Evolutionary conservation across 306 rosid genomes (phyloP), one percentile per base, ranked within the genome.

Genomic region (Bauhinia variegata): DNA sequence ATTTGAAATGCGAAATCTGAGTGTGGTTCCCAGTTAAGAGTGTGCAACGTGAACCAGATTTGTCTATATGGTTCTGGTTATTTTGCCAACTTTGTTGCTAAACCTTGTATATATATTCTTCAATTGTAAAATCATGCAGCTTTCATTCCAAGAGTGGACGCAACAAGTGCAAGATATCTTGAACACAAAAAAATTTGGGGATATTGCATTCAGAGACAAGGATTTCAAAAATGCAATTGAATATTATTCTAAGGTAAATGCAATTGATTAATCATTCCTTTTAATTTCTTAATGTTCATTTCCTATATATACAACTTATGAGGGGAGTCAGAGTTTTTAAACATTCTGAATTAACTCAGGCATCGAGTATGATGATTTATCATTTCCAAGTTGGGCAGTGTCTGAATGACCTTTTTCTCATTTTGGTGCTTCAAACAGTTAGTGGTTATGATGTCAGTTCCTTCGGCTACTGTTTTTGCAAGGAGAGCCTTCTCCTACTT

Each of bases 101-200:
- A 23, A 42, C 14, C 19, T 30, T 28, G 19, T 57, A 43, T 39
- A 43, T 39, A 56, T 53, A 67, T 43, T 67, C 7, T 68, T 56
- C 15, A 32, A 15, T 33, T 68, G 36, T 33, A 37, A n/a, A n/a
- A 65, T 60, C 31, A 68, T 82, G 81, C 85, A 92, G 96, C 96
- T 92, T 61, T 92, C 98, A 42, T 92, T 92, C 72, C 98, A 92
- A 89, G 98, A 92, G 64, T 92, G 98, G 96, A 92, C 93, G 4
- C 96, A 92, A 42, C 98, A 87, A 86, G 96, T 92, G 78, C 98
- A 89, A 81, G 96, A 92, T 15, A 92, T 89, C 87, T 71, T 92
- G 80, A 89, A 92, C 79, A 87, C 96, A 4, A 92, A 89, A 68
- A 92, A 89, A 80, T 84, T 82, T 72, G 98, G 98, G 53, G 96